phyloP scores from a whole-genome alignment of 2,329 filamentous ascomycete species.

The Exophiala phaeomuriformis region DNA sequence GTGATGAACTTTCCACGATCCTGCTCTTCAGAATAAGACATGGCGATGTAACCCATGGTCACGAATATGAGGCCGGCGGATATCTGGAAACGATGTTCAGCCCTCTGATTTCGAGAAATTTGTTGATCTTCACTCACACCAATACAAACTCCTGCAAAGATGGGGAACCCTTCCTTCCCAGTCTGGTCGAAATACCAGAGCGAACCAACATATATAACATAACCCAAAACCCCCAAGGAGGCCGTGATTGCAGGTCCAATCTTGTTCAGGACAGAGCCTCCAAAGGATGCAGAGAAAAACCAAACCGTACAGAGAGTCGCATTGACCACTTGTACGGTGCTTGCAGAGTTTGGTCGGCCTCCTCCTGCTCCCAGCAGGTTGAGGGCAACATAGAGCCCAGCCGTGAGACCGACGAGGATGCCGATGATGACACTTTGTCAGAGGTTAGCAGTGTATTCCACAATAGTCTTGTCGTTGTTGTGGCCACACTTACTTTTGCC shows the following conservation, averaged over 20 bases:
- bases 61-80: constrained; percentile 29
- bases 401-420: constrained; percentile 8
- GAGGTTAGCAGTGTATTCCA: not conserved
- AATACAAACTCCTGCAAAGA: constrained; percentile 6
- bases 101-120: not conserved
- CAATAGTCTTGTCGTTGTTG: not conserved
- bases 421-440: constrained; percentile 7
- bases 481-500: constrained; percentile 7
- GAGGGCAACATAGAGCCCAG: constrained; percentile 9
- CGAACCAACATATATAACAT: constrained; percentile 6
- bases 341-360: constrained; percentile 3
- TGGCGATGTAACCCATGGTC: constrained; percentile 31
- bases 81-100: not conserved
- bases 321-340: constrained; percentile 5
- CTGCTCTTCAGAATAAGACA: constrained; percentile 32
- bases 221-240: constrained; percentile 2
- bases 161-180: constrained; percentile 4
- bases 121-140: constrained; percentile 1
- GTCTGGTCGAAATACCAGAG: constrained; percentile 12
- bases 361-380: constrained; percentile 13
- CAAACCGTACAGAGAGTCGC: constrained; percentile 9
- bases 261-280: constrained; percentile 7
- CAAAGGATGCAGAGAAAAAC: constrained; percentile 4
- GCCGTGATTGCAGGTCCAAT: constrained; percentile 9
- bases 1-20: constrained; percentile 31